Evolutionary conservation across 306 rosid species (phyloP).

Genomic region (Rosa lucieae): DNA sequence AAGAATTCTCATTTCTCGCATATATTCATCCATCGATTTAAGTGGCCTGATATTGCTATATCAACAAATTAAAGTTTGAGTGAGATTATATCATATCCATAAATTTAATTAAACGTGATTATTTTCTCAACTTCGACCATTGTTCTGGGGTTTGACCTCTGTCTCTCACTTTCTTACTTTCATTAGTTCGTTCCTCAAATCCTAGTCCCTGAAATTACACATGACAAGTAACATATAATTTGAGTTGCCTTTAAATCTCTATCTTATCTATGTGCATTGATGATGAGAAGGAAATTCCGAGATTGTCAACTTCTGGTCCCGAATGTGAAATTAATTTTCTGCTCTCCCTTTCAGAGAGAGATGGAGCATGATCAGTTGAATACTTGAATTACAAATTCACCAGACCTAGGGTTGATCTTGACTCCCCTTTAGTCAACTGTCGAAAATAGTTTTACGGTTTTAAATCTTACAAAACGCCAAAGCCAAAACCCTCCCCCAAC

Average conservation of each 20-base stretch:
- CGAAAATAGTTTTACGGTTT: not conserved
- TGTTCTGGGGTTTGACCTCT: not conserved
- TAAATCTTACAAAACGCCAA: not conserved
- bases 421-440: not conserved
- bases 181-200: not conserved
- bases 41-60: too few relatives aligned
- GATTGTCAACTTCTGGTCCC: not conserved
- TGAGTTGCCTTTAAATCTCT: not conserved
- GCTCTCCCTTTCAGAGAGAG: not conserved
- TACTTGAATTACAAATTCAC: not conserved
- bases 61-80: too few relatives aligned
- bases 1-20: too few relatives aligned
- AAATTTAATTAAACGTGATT: too few relatives aligned
- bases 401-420: not conserved
- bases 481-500: not conserved
- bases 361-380: too few relatives aligned
- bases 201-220: not conserved
- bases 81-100: too few relatives aligned
- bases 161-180: not conserved
- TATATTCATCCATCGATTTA: too few relatives aligned
- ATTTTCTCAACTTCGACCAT: too few relatives aligned
- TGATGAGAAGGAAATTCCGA: not conserved
- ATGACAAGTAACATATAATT: not conserved
- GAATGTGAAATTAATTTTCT: not conserved
- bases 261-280: not conserved